Conservation (phyloP, 768 basidiomycete species). For the Psilocybe tampanensis region DNA sequence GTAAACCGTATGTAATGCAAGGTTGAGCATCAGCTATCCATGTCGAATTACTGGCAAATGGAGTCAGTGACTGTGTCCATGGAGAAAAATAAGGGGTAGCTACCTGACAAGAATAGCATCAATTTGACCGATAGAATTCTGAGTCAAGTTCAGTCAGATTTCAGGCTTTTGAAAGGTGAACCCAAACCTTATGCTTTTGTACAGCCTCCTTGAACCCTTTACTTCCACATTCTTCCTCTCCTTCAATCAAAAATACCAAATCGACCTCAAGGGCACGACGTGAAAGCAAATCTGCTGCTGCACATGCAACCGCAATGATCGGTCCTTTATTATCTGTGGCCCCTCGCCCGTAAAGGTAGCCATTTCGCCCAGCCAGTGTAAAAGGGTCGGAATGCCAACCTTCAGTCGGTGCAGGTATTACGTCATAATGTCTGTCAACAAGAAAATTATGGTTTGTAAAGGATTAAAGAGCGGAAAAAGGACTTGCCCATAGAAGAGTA, state of each 20-base stretch:
- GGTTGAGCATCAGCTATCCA: slow-evolving; percentile 95
- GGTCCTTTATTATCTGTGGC: slow-evolving; percentile 97
- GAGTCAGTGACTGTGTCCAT: background rate
- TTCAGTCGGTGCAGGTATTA: slow-evolving; percentile 76
- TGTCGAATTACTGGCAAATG: slow-evolving; percentile 75
- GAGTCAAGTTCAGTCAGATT: background rate
- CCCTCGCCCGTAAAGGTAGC: slow-evolving; percentile 89
- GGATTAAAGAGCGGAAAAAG: background rate
- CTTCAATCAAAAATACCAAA: slow-evolving; percentile 89
- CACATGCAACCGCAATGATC: slow-evolving; percentile 87
- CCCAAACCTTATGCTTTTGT: slow-evolving; percentile 64
- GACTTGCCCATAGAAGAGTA: slow-evolving; percentile 87
- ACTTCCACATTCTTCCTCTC: slow-evolving; percentile 97
- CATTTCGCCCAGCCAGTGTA: slow-evolving; percentile 77
- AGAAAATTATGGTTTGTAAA: background rate
- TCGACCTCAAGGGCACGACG: slow-evolving; percentile 80
- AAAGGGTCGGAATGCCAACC: slow-evolving; percentile 90
- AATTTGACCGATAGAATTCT: slow-evolving; percentile 83
- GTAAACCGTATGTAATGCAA: slow-evolving; percentile 92
- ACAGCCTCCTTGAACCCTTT: slow-evolving; percentile 83
- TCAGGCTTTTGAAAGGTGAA: background rate
- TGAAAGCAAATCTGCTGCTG: slow-evolving; percentile 79
- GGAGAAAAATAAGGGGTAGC: slow-evolving; percentile 1
- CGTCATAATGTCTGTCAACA: slow-evolving; percentile 84
- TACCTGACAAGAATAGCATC: slow-evolving; percentile 91